Evolutionary conservation across 2,329 filamentous ascomycete genomes (phyloP).

Genomic region (Xylaria sp.): DNA sequence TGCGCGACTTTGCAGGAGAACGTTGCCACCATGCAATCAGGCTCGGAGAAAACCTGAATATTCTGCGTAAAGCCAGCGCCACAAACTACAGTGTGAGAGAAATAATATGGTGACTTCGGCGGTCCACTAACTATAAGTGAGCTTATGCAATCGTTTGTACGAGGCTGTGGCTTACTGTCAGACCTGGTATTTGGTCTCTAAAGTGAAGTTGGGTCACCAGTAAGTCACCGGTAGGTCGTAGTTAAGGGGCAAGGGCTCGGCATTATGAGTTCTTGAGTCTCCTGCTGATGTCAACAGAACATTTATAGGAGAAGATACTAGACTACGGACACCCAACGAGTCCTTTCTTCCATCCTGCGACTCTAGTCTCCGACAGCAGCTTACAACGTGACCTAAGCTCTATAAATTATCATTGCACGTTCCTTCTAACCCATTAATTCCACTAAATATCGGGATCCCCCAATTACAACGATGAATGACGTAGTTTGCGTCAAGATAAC

Average conservation of each 20-base stretch:
- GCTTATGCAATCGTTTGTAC: conserved; percentile 7
- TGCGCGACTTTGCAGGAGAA: conserved; percentile 13
- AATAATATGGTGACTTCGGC: background rate
- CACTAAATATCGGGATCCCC: too few relatives aligned
- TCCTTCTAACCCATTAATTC: background rate
- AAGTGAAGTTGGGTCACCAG: too few relatives aligned
- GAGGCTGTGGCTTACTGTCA: conserved; percentile 4
- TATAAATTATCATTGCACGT: background rate
- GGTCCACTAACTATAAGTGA: background rate
- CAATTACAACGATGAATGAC: background rate
- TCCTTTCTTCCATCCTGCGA: too few relatives aligned
- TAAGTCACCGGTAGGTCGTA: too few relatives aligned
- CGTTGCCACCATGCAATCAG: background rate
- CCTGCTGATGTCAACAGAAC: too few relatives aligned
- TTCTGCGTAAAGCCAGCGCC: background rate
- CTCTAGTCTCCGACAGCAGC: too few relatives aligned
- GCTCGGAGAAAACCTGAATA: background rate
- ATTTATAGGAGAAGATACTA: too few relatives aligned
- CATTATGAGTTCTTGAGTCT: too few relatives aligned
- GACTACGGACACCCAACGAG: too few relatives aligned
- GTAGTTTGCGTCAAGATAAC: background rate
- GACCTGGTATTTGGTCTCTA: too few relatives aligned
- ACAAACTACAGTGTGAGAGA: background rate
- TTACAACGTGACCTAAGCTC: background rate
- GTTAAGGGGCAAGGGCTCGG: too few relatives aligned